Evolutionary conservation across 768 basidiomycete genomes (phyloP), one percentile per base, ranked within the genome.

Genomic region (Leccinellum luteum): DNA sequence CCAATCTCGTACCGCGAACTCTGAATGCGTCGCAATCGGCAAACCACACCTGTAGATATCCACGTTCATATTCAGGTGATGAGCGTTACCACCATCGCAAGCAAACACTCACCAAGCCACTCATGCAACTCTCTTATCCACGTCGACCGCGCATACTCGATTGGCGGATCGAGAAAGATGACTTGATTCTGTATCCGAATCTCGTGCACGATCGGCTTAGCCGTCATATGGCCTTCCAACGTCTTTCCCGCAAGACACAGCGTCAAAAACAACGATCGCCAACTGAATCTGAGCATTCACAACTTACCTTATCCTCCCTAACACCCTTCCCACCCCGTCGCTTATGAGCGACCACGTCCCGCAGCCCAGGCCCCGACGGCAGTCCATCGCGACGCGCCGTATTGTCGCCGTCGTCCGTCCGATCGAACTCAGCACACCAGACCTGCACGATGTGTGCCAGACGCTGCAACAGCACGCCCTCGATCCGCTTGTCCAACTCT

Each of bases 181-280:
- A 98, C 93, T 71, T 99, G 97, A 69, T 99, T 97, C 69, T 95
- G 91, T 81, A 98, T 98, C 74, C 95, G 84, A 61, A 98, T 91
- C 71, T 98, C 96, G 72, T 98, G 95, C 6, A 96, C 81, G 57
- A 97, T 88, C 0, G 94, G 92, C 64, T 90, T 87, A 62, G 97
- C 72, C 2, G 81, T 79, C 81, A 95, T 85, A 59, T 82, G 81
- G 15, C 83, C 83, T 65, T 93, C 91, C 66, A 87, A 64, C 69
- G 83, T 81, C 90, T 92, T 62, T 31, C 4, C 8, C 35, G 35
- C 35, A 15, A 38, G 17, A 3, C 3, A 38, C 17, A 38, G 35
- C 35, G 17, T 38, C 35, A 38, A 38, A 38, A 38, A 38, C 17
- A n/a, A 38, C 8, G 17, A n/a, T 38, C 35, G 17, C 35, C 8